Percentiles rank a stretch among this genome's conserved stretches.
Evolutionary conservation across 306 rosid genomes (phyloP).

Genomic region (Vigna mungo): DNA sequence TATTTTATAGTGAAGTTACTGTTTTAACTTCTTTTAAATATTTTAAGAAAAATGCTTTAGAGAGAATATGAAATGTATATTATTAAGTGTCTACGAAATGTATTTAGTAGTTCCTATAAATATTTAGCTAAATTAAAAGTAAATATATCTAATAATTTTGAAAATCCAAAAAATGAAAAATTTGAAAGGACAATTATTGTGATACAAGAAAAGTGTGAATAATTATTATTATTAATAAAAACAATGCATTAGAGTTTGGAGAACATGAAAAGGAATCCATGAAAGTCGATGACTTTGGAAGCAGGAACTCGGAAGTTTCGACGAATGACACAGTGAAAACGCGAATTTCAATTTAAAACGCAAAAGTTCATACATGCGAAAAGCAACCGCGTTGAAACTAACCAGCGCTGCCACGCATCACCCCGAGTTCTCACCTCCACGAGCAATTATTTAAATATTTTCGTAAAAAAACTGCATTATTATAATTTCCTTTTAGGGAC

Average conservation of each 20-base stretch:
- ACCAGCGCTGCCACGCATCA: not conserved
- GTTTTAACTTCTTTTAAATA: too few species aligned
- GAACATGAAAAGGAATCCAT: not conserved
- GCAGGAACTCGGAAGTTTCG: constrained; percentile 1
- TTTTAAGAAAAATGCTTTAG: too few species aligned
- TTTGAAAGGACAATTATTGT: not conserved
- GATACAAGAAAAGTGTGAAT: not conserved
- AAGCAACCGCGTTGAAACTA: constrained; percentile 45
- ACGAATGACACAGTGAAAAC: constrained; percentile 7
- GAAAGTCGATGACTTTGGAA: constrained; percentile 16
- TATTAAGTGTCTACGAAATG: too few species aligned
- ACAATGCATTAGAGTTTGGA: not conserved
- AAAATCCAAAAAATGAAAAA: not conserved
- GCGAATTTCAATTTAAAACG: not conserved
- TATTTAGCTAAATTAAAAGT: too few species aligned
- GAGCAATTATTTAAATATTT: too few species aligned
- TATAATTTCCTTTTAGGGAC: not conserved
- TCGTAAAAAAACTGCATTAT: not conserved
- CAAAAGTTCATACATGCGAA: not conserved
- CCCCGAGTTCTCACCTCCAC: not conserved
- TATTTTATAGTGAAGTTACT: too few species aligned
- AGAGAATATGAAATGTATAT: too few species aligned
- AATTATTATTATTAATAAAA: not conserved
- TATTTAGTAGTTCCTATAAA: too few species aligned
- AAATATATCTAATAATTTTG: not conserved